These are phyloP conservation scores for Alternaria sp. DNA, from an alignment of 2,329 filamentous ascomycete species.

Conservation along the genomic window DNA sequence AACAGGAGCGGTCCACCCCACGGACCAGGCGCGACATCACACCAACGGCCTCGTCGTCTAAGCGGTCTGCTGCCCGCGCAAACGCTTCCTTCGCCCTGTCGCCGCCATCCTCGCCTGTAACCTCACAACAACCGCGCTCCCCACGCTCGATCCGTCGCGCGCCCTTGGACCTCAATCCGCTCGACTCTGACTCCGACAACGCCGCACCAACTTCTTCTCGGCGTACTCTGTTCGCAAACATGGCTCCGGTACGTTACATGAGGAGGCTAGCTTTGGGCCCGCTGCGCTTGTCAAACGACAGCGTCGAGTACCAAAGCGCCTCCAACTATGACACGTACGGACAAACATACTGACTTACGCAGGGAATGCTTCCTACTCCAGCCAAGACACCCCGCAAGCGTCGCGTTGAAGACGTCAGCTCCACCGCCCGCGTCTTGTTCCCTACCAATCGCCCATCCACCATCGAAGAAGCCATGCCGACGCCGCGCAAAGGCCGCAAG, in stretches of 20 bases:
- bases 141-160: slow-evolving; percentile 45
- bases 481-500: slow-evolving; percentile 66
- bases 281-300: slow-evolving; percentile 8
- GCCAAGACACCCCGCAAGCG: slow-evolving; percentile 79
- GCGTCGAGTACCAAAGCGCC: background rate
- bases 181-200: slow-evolving; percentile 45
- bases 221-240: slow-evolving; percentile 33
- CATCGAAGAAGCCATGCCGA: slow-evolving; percentile 66
- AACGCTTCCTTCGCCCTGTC: slow-evolving; percentile 56
- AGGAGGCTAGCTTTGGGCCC: slow-evolving; percentile 17
- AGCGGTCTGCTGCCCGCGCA: slow-evolving; percentile 48
- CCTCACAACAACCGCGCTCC: slow-evolving; percentile 42
- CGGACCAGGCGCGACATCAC: slow-evolving; percentile 41
- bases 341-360: slow-evolving; percentile 12
- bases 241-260: slow-evolving; percentile 35
- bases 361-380: slow-evolving; percentile 76
- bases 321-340: background rate
- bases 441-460: slow-evolving; percentile 71
- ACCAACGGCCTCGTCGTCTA: slow-evolving; percentile 37
- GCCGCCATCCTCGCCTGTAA: slow-evolving; percentile 54
- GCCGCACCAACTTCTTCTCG: slow-evolving; percentile 38
- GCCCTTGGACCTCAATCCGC: slow-evolving; percentile 28
- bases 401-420: slow-evolving; percentile 51
- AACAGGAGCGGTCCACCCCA: slow-evolving; percentile 37
- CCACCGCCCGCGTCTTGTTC: slow-evolving; percentile 64